Evolutionary conservation across 1,139 yeast species (phyloP).

Genomic region (Groenewaldozyma auringiensis): DNA sequence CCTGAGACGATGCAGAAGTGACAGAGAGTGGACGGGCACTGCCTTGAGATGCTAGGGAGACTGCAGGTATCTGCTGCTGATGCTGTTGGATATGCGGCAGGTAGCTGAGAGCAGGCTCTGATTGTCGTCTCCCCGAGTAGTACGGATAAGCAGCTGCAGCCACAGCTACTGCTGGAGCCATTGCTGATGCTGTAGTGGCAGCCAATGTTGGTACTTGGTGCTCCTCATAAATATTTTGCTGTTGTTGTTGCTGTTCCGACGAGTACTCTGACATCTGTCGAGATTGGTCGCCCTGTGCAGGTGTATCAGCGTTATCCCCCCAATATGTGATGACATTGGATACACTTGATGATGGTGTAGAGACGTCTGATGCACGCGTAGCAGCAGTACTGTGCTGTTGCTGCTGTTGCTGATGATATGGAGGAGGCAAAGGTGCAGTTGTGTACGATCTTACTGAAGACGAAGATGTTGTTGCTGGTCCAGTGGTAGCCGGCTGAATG

Average conservation of each 20-base stretch:
- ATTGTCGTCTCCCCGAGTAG: background rate
- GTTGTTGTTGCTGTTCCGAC: background rate
- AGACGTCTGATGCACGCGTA: background rate
- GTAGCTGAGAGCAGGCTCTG: background rate
- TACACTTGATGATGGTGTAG: background rate
- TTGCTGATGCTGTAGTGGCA: no score
- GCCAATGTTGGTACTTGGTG: background rate
- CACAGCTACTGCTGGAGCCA: no score
- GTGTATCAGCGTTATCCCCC: background rate
- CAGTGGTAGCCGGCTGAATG: background rate
- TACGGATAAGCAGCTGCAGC: background rate
- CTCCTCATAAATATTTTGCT: background rate
- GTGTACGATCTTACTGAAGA: background rate
- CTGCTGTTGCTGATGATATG: slow-evolving; percentile 4
- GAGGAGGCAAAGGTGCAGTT: slow-evolving; percentile 2
- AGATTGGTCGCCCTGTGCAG: background rate
- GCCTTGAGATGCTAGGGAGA: background rate
- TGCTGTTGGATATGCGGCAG: no score
- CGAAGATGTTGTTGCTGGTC: no score
- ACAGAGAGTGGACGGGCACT: background rate
- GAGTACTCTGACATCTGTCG: background rate
- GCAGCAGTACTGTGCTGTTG: slow-evolving; percentile 1
- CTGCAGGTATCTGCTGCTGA: background rate
- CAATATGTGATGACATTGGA: background rate
- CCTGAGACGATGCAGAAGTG: background rate